These are phyloP conservation scores for Millerozyma acaciae DNA, from an alignment of 805 yeast genomes.

Conservation along the genomic window DNA sequence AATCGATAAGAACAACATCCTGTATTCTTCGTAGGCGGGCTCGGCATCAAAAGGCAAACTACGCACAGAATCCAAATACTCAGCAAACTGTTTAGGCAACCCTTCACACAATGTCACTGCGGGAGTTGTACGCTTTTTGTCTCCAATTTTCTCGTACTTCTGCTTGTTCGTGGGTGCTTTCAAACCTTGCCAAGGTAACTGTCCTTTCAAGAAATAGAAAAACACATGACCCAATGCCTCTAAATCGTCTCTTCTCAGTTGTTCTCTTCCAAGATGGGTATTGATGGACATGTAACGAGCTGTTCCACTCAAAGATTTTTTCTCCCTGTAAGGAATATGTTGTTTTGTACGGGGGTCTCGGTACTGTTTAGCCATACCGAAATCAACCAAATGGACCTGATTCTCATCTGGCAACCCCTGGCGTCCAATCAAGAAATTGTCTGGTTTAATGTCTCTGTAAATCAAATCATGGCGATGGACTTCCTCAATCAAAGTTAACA, in stretches of 20 bases:
- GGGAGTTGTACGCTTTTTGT: conserved; percentile 68
- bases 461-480: conserved; percentile 76
- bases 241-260: conserved; percentile 76
- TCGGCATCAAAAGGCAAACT: conserved; percentile 71
- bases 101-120: conserved; percentile 59
- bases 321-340: conserved; percentile 79
- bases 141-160: conserved; percentile 81
- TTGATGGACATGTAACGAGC: conserved; percentile 86
- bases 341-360: conserved; percentile 76
- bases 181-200: conserved; percentile 87
- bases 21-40: conserved; percentile 70
- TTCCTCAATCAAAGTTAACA: conserved; percentile 68
- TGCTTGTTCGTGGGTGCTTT: conserved; percentile 83
- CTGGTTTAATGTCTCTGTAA: conserved; percentile 81
- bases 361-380: conserved; percentile 85
- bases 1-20: conserved; percentile 56
- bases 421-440: conserved; percentile 70
- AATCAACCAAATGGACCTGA: conserved; percentile 70
- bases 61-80: conserved; percentile 66
- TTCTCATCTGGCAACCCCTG: conserved; percentile 60
- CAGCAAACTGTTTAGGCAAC: conserved; percentile 70
- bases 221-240: conserved; percentile 82
- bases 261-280: conserved; percentile 84
- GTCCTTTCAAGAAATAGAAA: conserved; percentile 73
- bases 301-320: conserved; percentile 77